Evolutionary conservation across 2,329 filamentous ascomycete species (phyloP).

Genomic region (Cladorrhinum sp.): DNA sequence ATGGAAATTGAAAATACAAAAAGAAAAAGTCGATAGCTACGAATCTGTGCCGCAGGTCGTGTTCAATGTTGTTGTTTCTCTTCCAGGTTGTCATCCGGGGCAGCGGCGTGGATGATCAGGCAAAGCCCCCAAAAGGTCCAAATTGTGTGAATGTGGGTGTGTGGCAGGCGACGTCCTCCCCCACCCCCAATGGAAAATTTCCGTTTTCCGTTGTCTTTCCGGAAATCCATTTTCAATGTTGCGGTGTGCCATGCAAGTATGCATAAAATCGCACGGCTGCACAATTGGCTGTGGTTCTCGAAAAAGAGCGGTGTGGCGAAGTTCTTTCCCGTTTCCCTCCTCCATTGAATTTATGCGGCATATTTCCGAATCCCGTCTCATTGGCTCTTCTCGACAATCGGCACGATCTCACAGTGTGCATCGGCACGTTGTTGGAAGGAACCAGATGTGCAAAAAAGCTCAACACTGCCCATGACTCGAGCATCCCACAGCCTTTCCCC

Average conservation of each 20-base stretch:
- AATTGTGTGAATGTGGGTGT: too few relatives aligned
- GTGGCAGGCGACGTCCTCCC: too few relatives aligned
- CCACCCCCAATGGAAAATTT: background rate
- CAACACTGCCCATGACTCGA: slow-evolving; percentile 3
- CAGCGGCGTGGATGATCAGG: too few relatives aligned
- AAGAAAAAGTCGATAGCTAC: background rate
- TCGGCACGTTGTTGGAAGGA: background rate
- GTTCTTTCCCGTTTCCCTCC: too few relatives aligned
- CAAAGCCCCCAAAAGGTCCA: too few relatives aligned
- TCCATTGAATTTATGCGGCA: background rate
- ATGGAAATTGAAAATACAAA: background rate
- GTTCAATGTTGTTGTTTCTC: background rate
- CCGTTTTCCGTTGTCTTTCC: background rate
- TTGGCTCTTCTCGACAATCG: background rate
- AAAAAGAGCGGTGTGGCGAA: slow-evolving; percentile 19
- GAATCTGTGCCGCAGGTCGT: background rate
- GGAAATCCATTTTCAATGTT: too few relatives aligned
- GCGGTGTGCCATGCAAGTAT: background rate
- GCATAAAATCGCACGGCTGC: background rate
- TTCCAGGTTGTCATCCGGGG: too few relatives aligned
- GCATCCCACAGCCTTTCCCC: background rate
- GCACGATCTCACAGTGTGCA: slow-evolving; percentile 1
- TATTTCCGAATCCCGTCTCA: slow-evolving; percentile 3
- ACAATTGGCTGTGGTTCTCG: background rate
- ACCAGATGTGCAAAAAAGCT: background rate